Conservation (phyloP, 208 protist species). For the Leishmania turanica region DNA sequence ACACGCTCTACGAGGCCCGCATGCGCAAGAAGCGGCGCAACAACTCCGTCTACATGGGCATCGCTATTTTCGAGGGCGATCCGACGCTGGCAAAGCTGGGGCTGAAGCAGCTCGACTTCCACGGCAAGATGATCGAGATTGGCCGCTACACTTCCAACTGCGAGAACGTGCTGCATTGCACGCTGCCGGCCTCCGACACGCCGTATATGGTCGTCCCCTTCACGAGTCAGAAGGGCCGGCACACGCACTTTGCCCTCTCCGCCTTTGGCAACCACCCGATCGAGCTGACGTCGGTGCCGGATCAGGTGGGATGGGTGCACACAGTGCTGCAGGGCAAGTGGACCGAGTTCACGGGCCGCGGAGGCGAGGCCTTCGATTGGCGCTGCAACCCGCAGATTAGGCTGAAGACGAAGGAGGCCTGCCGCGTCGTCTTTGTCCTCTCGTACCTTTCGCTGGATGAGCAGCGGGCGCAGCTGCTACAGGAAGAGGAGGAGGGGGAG, state of each 20-base stretch:
- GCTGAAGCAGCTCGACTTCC: conserved; percentile 92
- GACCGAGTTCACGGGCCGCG: conserved; percentile 85
- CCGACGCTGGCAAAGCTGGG: conserved; percentile 61
- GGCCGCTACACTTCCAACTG: conserved; percentile 91
- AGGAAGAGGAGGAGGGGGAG: conserved; percentile 73
- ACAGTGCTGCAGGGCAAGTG: conserved; percentile 80
- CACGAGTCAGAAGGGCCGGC: conserved; percentile 81
- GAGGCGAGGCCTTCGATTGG: conserved; percentile 87
- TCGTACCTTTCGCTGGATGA: conserved; percentile 85
- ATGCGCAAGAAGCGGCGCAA: conserved; percentile 86
- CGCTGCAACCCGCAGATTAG: conserved; percentile 87
- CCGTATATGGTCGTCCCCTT: conserved; percentile 92
- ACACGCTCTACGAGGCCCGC: conserved; percentile 86
- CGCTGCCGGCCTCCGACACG: conserved; percentile 64
- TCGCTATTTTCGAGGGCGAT: conserved; percentile 89
- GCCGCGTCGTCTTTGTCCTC: conserved; percentile 83
- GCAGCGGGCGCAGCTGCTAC: conserved; percentile 37
- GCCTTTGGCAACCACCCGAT: conserved; percentile 83
- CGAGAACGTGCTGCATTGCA: conserved; percentile 90
- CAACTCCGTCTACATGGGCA: conserved; percentile 92
- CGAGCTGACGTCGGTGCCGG: conserved; percentile 82
- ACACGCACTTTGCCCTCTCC: conserved; percentile 84
- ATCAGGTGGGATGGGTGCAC: conserved; percentile 89
- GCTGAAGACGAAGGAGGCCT: conserved; percentile 62
- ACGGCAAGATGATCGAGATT: conserved; percentile 89